Evolutionary conservation across 768 basidiomycete genomes (phyloP).

Genomic region (Clathrus columnatus): DNA sequence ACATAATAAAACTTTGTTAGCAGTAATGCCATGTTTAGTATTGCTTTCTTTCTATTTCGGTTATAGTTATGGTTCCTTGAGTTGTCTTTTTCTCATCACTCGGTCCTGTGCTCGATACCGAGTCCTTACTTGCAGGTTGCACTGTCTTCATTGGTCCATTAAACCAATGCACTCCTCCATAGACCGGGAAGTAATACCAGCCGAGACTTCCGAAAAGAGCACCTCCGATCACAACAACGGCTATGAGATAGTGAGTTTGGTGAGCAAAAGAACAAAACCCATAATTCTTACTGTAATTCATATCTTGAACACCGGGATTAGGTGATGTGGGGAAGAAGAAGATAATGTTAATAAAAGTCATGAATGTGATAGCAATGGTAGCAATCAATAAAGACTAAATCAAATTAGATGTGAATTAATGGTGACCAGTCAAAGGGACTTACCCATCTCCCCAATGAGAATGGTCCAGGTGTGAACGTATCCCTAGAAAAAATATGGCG

Average conservation of each 20-base stretch:
- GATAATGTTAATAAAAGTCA: slow-evolving; percentile 54
- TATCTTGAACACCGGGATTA: slow-evolving; percentile 33
- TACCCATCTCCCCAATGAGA: slow-evolving; percentile 36
- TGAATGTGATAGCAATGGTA: slow-evolving; percentile 47
- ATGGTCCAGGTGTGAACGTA: slow-evolving; percentile 38
- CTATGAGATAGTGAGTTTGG: slow-evolving; percentile 1
- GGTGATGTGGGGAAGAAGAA: slow-evolving; percentile 57
- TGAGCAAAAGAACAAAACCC: neutral
- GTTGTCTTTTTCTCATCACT: neutral
- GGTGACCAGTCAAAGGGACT: slow-evolving; percentile 16
- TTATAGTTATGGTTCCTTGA: too few relatives aligned
- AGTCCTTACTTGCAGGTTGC: slow-evolving; percentile 17
- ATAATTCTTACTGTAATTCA: slow-evolving; percentile 48
- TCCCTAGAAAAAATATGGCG: slow-evolving; percentile 39
- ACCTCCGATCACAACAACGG: slow-evolving; percentile 53
- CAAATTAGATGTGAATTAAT: neutral
- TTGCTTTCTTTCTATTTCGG: too few relatives aligned
- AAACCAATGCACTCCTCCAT: slow-evolving; percentile 69
- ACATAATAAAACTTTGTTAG: too few relatives aligned
- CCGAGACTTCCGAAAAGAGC: slow-evolving; percentile 44
- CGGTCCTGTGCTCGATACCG: neutral
- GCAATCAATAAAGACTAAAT: slow-evolving; percentile 49
- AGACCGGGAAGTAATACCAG: slow-evolving; percentile 57
- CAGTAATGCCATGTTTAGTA: too few relatives aligned
- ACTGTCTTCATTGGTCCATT: slow-evolving; percentile 52